A percentile compares a stretch with the other conserved stretches of the same genome.
Conservation (phyloP, 176 grass and related monocot species). For the Hsuehochloa calcarea region DNA sequence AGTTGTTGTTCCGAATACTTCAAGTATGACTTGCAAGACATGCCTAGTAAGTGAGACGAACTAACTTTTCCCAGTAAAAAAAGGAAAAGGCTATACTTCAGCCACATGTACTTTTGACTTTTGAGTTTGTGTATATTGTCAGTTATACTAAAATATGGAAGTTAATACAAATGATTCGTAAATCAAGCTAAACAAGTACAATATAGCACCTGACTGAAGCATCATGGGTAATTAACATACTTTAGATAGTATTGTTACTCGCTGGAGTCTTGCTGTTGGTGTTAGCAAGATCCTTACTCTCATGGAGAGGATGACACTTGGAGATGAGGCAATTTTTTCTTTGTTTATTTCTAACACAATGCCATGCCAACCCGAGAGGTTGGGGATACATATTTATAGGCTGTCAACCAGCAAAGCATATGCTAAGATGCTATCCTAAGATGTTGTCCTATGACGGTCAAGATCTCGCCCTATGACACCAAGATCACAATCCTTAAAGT, state of each 20-base stretch:
- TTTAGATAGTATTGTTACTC: background rate
- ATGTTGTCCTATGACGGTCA: too few relatives aligned
- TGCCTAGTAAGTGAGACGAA: slow-evolving; percentile 47
- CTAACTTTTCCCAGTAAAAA: slow-evolving; percentile 4
- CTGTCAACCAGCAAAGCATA: too few relatives aligned
- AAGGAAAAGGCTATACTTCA: background rate
- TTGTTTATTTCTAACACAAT: too few relatives aligned
- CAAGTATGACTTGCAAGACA: slow-evolving; percentile 29
- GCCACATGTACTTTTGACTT: background rate
- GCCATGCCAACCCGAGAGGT: too few relatives aligned
- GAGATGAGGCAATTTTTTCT: too few relatives aligned
- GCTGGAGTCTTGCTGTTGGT: too few relatives aligned
- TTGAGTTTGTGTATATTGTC: background rate
- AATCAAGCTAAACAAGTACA: background rate
- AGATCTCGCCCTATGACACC: too few relatives aligned
- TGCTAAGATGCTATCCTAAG: too few relatives aligned
- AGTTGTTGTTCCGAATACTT: slow-evolving; percentile 48
- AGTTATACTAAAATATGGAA: background rate
- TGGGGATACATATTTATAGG: too few relatives aligned
- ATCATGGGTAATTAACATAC: background rate
- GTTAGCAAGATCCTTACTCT: too few relatives aligned
- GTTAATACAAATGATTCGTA: background rate
- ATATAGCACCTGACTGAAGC: background rate
- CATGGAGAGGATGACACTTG: too few relatives aligned
- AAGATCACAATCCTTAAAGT: too few relatives aligned